Evolutionary conservation across 176 grass and related monocot genomes (phyloP).

Genomic region (Aegilops bicornis): DNA sequence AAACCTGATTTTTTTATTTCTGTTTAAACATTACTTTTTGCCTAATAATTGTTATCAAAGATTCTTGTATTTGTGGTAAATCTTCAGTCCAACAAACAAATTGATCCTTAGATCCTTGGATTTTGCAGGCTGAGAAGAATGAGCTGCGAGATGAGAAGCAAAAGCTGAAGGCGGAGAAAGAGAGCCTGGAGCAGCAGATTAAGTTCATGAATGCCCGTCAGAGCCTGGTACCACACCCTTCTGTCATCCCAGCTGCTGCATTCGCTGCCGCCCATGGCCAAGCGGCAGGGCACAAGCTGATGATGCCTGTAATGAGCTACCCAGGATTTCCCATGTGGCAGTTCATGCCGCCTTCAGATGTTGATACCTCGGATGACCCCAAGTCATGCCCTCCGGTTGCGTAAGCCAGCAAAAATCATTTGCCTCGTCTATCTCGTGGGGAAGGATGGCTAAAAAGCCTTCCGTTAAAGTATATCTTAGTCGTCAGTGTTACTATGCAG

Average conservation of each 20-base stretch:
- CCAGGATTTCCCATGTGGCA: conserved; percentile 97
- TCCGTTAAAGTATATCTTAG: conserved; percentile 13
- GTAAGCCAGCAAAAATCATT: conserved; percentile 33
- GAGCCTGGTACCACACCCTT: conserved; percentile 51
- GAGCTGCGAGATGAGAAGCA: conserved; percentile 95
- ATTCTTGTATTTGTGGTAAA: background rate
- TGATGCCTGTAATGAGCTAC: conserved; percentile 90
- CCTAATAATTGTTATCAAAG: background rate
- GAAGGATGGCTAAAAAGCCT: conserved; percentile 42
- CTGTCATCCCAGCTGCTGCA: conserved; percentile 58
- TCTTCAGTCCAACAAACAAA: background rate
- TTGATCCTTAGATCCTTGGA: background rate
- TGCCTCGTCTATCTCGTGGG: conserved; percentile 19
- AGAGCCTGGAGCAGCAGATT: conserved; percentile 85
- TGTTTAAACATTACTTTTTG: background rate
- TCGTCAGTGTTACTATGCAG: conserved; percentile 3
- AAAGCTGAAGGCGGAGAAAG: conserved; percentile 86
- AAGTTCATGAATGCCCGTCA: conserved; percentile 67
- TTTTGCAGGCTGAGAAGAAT: conserved; percentile 86
- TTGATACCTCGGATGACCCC: conserved; percentile 84
- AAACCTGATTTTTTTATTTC: background rate
- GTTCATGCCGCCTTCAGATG: conserved; percentile 82
- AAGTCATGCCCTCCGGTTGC: conserved; percentile 85
- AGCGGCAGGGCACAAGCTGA: conserved; percentile 66
- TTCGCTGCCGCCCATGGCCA: conserved; percentile 54